Evolutionary conservation across 1,284 basidiomycete species (phyloP).

Genomic region (Fomes fomentarius): DNA sequence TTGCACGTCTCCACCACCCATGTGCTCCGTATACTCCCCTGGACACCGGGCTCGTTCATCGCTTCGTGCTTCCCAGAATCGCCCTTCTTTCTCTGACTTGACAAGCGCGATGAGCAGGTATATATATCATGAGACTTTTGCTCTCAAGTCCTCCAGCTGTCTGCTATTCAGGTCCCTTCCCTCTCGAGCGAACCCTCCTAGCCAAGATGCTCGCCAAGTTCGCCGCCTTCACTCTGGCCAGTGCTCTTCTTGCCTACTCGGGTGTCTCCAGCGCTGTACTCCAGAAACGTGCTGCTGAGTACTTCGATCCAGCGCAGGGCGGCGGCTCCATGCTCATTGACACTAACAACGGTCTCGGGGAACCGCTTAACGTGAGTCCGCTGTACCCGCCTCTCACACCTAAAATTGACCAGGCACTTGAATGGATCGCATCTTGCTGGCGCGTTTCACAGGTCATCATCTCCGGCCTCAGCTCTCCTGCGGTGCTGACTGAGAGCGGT

Average conservation of each 20-base stretch:
- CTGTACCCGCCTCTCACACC: too few species aligned
- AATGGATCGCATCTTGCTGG: too few species aligned
- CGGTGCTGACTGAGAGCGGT: conserved; percentile 66
- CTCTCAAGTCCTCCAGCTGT: neutral
- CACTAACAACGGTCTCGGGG: conserved; percentile 54
- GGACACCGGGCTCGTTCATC: too few species aligned
- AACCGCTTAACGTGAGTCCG: conserved; percentile 67
- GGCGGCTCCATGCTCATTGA: conserved; percentile 61
- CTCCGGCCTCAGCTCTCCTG: conserved; percentile 67
- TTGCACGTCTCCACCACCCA: conserved; percentile 3
- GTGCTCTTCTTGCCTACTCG: conserved; percentile 14
- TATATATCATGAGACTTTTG: conserved; percentile 5
- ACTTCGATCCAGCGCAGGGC: conserved; percentile 43
- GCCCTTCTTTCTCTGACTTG: neutral
- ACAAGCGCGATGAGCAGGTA: neutral
- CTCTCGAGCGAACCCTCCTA: neutral
- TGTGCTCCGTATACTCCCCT: conserved; percentile 10
- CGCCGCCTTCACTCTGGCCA: conserved; percentile 12
- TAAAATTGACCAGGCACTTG: too few species aligned
- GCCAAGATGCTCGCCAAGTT: conserved; percentile 12
- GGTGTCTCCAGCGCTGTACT: conserved; percentile 3
- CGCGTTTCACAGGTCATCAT: conserved; percentile 62
- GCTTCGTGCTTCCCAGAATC: too few species aligned
- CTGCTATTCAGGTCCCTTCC: conserved; percentile 1
- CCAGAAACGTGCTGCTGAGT: conserved; percentile 33